Base-by-base conservation (phyloP, 768 basidiomycete genomes). In the Serendipita sp. region DNA sequence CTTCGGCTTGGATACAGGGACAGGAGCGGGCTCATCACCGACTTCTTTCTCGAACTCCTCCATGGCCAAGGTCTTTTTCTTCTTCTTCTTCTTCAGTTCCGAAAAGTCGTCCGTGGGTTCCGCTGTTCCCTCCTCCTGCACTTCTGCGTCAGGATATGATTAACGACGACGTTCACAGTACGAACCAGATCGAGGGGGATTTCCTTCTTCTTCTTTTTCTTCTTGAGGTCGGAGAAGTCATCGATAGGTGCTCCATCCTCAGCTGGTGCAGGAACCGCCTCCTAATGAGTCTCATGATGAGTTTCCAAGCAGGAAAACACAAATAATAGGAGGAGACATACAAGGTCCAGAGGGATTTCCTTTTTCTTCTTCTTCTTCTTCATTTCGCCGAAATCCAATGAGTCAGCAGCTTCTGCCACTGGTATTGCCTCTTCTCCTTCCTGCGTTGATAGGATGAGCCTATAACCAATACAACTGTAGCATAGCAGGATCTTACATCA, bases 1-100 rank as follows among this genome's bases (percentile, higher is more conserved):
- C 69, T 70, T 64, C 16, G 63, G 51, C 34, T 62, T 72, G 51
- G 70, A 70, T 58, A 71, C 41, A 13, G 41, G 56, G 11, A 45
- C 56, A 63, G 65, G 37, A 28, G 79, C 76, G 71, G 86, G 87
- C 28, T 84, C 80, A 48, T 85, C 82, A 67, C 84, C 85, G 47
- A 95, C 77, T 75, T 93, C 91, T 74, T 91, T 92, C 79, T 95
- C 93, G 70, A 96, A 95, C 0, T 90, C 93, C 72, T 95, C 92
- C 70, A 95, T 77, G 73, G 93, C 91, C 63, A 88, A 85, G 18
- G 86, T 82, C 77, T 95, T 97, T 78, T 94, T 95, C 77, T 92
- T 94, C 80, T 94, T 94, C 80, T 93, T 95, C 73, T 78, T 78
- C 79, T 97, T 96, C 74, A 97, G 80, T 72, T 97, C 95, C 3